phyloP scores from a whole-genome alignment of 2,329 filamentous ascomycete genomes.

The Eurotiales sp. region DNA sequence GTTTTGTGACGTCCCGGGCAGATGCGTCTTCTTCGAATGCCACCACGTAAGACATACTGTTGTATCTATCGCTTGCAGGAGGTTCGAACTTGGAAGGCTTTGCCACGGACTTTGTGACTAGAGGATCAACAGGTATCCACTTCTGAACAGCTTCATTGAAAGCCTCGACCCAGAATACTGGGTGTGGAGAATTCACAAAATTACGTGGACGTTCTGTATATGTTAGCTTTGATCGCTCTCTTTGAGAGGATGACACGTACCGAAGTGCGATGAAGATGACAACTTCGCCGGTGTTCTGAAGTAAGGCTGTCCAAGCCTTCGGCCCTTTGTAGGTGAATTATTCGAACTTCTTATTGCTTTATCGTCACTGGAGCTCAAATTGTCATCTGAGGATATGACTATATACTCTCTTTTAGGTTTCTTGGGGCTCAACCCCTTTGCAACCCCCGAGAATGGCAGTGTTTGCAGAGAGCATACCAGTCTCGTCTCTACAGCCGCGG shows the following conservation, averaged over 20 bases:
- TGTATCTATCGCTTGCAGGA: conserved; percentile 70
- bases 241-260: conserved; percentile 18
- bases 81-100: conserved; percentile 77
- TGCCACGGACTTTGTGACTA: conserved; percentile 76
- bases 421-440: conserved; percentile 41
- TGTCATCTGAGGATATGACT: conserved; percentile 33
- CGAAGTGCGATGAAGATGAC: conserved; percentile 18
- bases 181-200: conserved; percentile 57
- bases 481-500: conserved; percentile 74
- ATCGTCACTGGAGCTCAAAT: conserved; percentile 29
- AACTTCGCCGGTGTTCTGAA: conserved; percentile 22
- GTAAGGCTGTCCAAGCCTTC: conserved; percentile 35
- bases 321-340: conserved; percentile 18
- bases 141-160: conserved; percentile 82
- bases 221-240: not conserved
- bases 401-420: conserved; percentile 38
- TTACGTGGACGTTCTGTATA: conserved; percentile 13
- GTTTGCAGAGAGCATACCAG: conserved; percentile 88
- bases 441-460: conserved; percentile 60
- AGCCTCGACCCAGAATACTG: conserved; percentile 92
- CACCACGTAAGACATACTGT: conserved; percentile 76
- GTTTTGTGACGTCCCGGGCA: conserved; percentile 77
- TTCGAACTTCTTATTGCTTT: conserved; percentile 15
- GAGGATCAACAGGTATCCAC: conserved; percentile 83
- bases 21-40: conserved; percentile 77